Evolutionary conservation across 2,329 filamentous ascomycete species (phyloP), one percentile per base, ranked within the genome.

Genomic region (Cladosporium velox): DNA sequence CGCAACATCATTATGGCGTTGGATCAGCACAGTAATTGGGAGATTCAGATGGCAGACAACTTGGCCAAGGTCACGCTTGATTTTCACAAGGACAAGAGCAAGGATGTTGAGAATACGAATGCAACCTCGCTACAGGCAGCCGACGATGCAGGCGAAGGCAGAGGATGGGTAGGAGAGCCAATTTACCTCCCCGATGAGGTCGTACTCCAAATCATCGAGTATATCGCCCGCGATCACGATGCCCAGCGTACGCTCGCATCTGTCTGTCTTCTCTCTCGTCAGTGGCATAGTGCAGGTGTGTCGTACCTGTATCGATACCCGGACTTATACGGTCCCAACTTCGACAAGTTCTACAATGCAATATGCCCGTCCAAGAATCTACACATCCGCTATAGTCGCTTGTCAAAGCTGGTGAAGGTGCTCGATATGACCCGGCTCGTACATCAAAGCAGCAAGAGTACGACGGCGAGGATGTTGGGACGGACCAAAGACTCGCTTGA

Each of bases 371-470:
- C 80, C 0, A 79, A 83, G 44, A 81, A 81, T 64, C 76, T 80
- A 0, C 81, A 82, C 65, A 79, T 83, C 32, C 81, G 81, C 35
- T 81, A 80, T 65, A 82, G 79, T 60, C 81, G 82, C 15, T 70
- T 84, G 49, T 82, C 83, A 0, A 76, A 76, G n/a, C 74, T 87
- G 54, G 83, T 89, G 15, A 81, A 80, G 41, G 72, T 76, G 12
- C 77, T 89, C 44, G 80, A 88, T 70, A 79, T 89, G 75, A 79
- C 80, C 12, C 70, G 74, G 49, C 81, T 89, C 18, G 85, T 88
- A 2, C 86, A 89, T 70, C 84, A 88, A 70, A 84, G 85, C 67
- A 84, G 80, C 65, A 87, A 85, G 69, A 85, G 84, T 59, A 75
- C 82, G 11, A 88, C 86, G 0, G 84, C 86, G 24, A 81, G 86